Evolutionary conservation across 2,329 filamentous ascomycete species (phyloP).

Genomic region (Fusarium denticulatum): DNA sequence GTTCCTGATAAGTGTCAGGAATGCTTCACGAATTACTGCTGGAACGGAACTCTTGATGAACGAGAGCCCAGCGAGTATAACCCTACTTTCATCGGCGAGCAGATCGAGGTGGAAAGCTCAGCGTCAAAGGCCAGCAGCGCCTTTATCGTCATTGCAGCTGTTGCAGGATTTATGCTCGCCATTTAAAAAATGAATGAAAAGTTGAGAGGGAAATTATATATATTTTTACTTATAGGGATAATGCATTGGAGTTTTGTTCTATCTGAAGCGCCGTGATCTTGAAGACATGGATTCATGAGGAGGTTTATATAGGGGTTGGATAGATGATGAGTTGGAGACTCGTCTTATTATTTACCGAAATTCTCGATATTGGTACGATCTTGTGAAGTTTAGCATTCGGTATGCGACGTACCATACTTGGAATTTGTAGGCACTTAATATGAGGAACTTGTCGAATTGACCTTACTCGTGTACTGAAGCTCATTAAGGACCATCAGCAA

Average conservation of each 20-base stretch:
- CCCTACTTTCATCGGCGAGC: constrained; percentile 42
- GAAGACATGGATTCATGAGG: constrained; percentile 23
- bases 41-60: constrained; percentile 76
- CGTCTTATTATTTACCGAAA: constrained; percentile 5
- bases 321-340: constrained; percentile 23
- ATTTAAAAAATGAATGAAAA: constrained; percentile 17
- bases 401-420: neutral
- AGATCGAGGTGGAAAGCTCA: constrained; percentile 41
- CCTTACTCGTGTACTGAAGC: too few relatives aligned
- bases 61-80: constrained; percentile 47
- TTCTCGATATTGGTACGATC: neutral
- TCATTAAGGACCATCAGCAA: neutral
- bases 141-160: constrained; percentile 21
- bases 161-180: constrained; percentile 34
- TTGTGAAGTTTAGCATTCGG: neutral
- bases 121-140: constrained; percentile 27
- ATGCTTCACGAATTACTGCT: constrained; percentile 90
- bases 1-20: constrained; percentile 76
- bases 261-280: constrained; percentile 19
- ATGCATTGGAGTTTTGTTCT: constrained; percentile 26
- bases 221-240: neutral
- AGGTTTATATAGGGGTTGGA: constrained; percentile 6
- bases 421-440: neutral
- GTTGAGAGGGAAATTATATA: neutral
- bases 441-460: neutral